These are phyloP conservation scores for Pisolithus orientalis DNA, from an alignment of 768 basidiomycete species.

Conservation along the genomic window DNA sequence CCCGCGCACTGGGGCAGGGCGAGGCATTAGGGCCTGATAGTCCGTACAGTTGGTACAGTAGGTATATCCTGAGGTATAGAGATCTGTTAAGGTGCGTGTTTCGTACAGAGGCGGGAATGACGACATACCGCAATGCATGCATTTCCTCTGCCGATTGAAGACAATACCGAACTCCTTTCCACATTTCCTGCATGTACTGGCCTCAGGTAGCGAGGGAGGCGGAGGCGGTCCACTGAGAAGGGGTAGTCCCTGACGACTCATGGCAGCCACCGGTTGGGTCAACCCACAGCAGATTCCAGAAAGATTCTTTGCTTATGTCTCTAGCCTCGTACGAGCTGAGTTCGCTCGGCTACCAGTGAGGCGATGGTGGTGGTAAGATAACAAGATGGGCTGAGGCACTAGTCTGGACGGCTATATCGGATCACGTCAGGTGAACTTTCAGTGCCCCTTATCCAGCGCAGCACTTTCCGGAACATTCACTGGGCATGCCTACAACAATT, in stretches of 20 bases:
- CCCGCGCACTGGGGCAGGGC: conserved; percentile 42
- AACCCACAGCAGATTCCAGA: not conserved
- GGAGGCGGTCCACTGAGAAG: conserved; percentile 66
- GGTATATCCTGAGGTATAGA: conserved; percentile 44
- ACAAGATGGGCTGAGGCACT: too few species aligned
- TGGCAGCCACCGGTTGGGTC: not conserved
- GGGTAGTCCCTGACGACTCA: conserved; percentile 43
- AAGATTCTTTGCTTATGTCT: not conserved
- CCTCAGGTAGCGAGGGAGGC: conserved; percentile 20
- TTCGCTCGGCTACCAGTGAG: too few species aligned
- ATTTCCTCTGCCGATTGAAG: conserved; percentile 56
- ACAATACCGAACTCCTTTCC: conserved; percentile 66
- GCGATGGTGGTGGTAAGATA: too few species aligned
- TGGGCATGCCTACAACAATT: too few species aligned
- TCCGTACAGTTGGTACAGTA: conserved; percentile 74
- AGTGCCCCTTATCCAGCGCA: too few species aligned
- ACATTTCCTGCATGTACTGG: conserved; percentile 56
- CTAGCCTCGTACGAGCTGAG: too few species aligned
- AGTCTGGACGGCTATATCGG: too few species aligned
- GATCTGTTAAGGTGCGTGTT: not conserved
- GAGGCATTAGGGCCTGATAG: conserved; percentile 75
- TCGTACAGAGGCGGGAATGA: not conserved
- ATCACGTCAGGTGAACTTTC: too few species aligned
- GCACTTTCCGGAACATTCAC: too few species aligned
- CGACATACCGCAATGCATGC: conserved; percentile 69